Evolutionary conservation across 495 filamentous ascomycete species (phyloP), one percentile per base, ranked within the genome.

Genomic region (Penicillium silybi): DNA sequence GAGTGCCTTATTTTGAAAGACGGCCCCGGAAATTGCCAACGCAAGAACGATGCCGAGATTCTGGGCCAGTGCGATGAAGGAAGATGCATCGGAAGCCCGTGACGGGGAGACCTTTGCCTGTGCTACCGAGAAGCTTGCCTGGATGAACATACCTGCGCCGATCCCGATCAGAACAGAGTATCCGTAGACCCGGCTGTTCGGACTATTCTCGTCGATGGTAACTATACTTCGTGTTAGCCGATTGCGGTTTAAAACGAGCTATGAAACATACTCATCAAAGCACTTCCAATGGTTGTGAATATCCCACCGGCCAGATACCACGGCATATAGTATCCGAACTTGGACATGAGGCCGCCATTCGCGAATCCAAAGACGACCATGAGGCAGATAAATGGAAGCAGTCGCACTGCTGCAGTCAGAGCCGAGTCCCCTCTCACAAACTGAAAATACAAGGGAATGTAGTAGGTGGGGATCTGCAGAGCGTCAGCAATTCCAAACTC

Each of bases 351-450:
- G 4, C 63, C 68, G 22, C 85, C 83, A 40, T 78, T 76, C 27
- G 60, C 29, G 16, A 84, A 62, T 43, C 67, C 72, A 39, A 66
- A 59, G 50, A 71, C 59, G 17, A 85, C 74, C 41, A 77, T 58
- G 5, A 82, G 43, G 44, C 76, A 41, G 43, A 86, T 71, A 46
- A 79, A 83, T 2, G 85, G 84, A 3, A 87, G 71, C 2, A 86
- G 69, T 6, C 78, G 72, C 1, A 85, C 77, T 3, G 72, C 81
- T 1, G 82, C 66, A 39, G 66, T 52, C 11, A 83, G 61, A 6
- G 80, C 72, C 0, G 57, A 59, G 54, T 84, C 80, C 22, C 59
- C 64, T 17, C 66, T 67, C 1, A 73, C 73, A 59, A 86, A 86
- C 50, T 83, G 80, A 63, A 85, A 86, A 67, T 75, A 83, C 34